Percentiles rank a stretch among this genome's conserved stretches.
These are phyloP conservation scores for Kwoniella bestiolae DNA, from an alignment of 768 basidiomycete species.

Conservation along the genomic window DNA sequence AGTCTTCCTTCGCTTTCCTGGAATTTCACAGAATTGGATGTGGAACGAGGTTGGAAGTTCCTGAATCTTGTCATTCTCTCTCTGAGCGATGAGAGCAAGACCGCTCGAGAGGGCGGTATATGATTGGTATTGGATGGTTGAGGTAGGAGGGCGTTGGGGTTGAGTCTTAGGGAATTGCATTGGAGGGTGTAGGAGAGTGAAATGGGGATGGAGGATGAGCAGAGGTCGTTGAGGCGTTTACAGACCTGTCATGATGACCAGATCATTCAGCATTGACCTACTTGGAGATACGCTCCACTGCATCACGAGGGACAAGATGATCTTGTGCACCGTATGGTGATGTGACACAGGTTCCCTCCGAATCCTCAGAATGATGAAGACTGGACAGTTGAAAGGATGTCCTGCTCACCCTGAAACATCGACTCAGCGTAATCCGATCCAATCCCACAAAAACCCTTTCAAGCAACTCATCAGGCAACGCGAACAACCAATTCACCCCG, in stretches of 20 bases:
- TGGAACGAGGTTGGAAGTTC: conserved; percentile 34
- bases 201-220: conserved; percentile 39
- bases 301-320: too few species aligned
- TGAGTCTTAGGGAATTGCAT: conserved; percentile 35
- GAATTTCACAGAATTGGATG: conserved; percentile 27
- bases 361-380: not conserved
- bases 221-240: conserved; percentile 36
- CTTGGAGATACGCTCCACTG: too few species aligned
- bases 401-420: conserved; percentile 38
- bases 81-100: conserved; percentile 40
- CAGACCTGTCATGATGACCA: conserved; percentile 35
- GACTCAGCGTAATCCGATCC: conserved; percentile 36
- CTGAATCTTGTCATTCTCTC: conserved; percentile 49
- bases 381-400: not conserved
- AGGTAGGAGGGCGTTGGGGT: conserved; percentile 31
- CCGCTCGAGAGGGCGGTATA: conserved; percentile 33
- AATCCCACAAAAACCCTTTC: conserved; percentile 38
- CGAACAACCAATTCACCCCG: conserved; percentile 33
- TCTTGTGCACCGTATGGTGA: too few species aligned
- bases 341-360: too few species aligned
- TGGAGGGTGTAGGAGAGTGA: conserved; percentile 40
- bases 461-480: conserved; percentile 43
- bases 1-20: conserved; percentile 49
- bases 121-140: conserved; percentile 23
- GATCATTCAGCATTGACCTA: not conserved